Conservation (phyloP, 306 rosid species). For the Astragalus membranaceus region DNA sequence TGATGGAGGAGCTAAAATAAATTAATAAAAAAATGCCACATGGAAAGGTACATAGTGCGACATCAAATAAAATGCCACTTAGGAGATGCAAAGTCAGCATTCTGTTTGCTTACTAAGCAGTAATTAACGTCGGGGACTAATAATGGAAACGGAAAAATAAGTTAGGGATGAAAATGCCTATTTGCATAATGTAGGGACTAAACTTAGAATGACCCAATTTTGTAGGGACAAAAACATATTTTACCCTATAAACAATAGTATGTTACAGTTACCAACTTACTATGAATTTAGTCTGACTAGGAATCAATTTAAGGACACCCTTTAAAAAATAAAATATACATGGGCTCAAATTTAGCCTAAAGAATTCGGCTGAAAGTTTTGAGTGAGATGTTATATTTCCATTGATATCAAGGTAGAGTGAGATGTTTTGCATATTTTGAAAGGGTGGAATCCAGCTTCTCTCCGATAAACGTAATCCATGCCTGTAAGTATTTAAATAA, state of each 20-base stretch:
- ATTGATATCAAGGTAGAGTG: not conserved
- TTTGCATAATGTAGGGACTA: too few relatives aligned
- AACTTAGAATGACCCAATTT: too few relatives aligned
- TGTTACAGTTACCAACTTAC: not conserved
- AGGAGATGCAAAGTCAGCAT: too few relatives aligned
- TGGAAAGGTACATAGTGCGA: too few relatives aligned
- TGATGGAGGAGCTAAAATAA: too few relatives aligned
- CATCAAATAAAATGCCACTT: too few relatives aligned
- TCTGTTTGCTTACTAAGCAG: too few relatives aligned
- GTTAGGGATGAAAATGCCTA: too few relatives aligned
- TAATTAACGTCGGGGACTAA: too few relatives aligned
- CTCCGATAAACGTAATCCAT: constrained; percentile 44
- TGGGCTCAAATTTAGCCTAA: not conserved
- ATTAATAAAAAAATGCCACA: too few relatives aligned
- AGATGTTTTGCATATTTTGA: constrained; percentile 32
- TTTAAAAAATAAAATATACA: not conserved
- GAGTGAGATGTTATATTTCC: not conserved
- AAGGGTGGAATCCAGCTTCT: constrained; percentile 66
- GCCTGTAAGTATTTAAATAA: constrained; percentile 33
- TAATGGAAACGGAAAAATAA: too few relatives aligned
- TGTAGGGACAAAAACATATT: too few relatives aligned
- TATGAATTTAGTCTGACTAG: not conserved
- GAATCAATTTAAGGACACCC: constrained; percentile 2
- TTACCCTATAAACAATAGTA: not conserved
- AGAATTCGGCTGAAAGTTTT: not conserved